A percentile compares a stretch with the other conserved stretches of the same genome.
phyloP scores from a whole-genome alignment of 441 rosid genomes.

The Mallotus japonicus region DNA sequence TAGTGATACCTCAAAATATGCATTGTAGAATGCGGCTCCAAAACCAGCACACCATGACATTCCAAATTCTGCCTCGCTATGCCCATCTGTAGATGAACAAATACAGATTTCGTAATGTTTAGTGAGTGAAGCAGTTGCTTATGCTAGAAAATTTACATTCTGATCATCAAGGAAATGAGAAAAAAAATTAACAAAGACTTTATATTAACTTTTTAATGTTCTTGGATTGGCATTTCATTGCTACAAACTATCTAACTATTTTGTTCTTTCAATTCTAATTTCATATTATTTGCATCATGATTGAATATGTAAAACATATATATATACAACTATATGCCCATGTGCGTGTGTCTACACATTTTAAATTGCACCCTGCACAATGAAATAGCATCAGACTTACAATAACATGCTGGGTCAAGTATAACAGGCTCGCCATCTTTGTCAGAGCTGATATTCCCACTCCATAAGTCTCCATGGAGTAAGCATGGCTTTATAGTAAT shows the following conservation, averaged over 20 bases:
- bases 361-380: neutral
- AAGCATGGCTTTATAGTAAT: conserved; percentile 69
- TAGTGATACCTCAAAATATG: conserved; percentile 66
- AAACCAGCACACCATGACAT: conserved; percentile 99
- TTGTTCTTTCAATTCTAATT: neutral
- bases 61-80: conserved; percentile 90
- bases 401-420: conserved; percentile 97
- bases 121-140: neutral
- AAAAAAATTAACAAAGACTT: neutral
- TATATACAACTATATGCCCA: too few relatives aligned
- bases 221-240: neutral
- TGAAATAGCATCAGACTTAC: conserved; percentile 36
- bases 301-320: neutral
- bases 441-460: conserved; percentile 81
- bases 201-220: neutral
- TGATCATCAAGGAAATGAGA: neutral
- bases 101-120: neutral
- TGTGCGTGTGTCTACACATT: neutral
- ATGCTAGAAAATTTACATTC: neutral
- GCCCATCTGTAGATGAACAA: conserved; percentile 57
- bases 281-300: neutral
- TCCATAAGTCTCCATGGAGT: conserved; percentile 96
- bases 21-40: conserved; percentile 73
- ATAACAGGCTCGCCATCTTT: conserved; percentile 76
- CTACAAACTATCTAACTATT: neutral